These are phyloP conservation scores for Chimonanthus praecox DNA, from an alignment of 164 flowering plant species.

Conservation along the genomic window DNA sequence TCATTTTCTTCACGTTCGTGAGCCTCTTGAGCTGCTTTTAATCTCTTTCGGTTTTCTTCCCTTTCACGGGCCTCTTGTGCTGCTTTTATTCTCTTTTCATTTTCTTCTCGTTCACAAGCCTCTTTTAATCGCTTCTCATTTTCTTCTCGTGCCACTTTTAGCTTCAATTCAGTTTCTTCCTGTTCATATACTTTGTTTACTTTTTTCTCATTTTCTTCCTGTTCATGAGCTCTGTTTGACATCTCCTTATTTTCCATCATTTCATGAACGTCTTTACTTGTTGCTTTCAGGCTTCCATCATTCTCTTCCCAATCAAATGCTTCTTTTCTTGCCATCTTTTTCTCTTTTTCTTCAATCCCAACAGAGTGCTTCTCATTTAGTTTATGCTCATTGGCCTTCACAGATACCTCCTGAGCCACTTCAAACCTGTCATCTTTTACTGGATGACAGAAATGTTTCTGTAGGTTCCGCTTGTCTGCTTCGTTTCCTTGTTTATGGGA, in stretches of 20 bases:
- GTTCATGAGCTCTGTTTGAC: constrained; percentile 10
- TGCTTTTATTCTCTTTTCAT: constrained; percentile 14
- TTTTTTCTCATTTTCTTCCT: constrained; percentile 15
- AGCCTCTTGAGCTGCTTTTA: constrained; percentile 8
- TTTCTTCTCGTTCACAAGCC: constrained; percentile 11
- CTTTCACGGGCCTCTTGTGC: constrained; percentile 9
- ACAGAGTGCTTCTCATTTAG: constrained; percentile 9
- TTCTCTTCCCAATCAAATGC: constrained; percentile 17
- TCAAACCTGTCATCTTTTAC: constrained; percentile 27
- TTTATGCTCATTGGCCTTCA: constrained; percentile 16
- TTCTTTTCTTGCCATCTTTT: constrained; percentile 17
- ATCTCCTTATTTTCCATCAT: constrained; percentile 11
- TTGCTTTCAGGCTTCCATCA: constrained; percentile 11
- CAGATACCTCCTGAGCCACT: constrained; percentile 10
- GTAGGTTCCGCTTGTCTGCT: constrained; percentile 60
- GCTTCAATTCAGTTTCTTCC: constrained; percentile 17
- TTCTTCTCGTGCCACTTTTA: constrained; percentile 7
- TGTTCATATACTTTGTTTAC: constrained; percentile 5
- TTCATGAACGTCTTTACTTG: constrained; percentile 12
- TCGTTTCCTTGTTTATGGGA: constrained; percentile 22
- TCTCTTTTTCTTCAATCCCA: constrained; percentile 13
- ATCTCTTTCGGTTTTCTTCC: constrained; percentile 11
- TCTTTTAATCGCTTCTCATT: constrained; percentile 12
- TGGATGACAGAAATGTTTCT: constrained; percentile 53
- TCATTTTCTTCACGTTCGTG: constrained; percentile 16